Base-by-base conservation (phyloP, 805 yeast species). In the Saturnispora quitensis region DNA sequence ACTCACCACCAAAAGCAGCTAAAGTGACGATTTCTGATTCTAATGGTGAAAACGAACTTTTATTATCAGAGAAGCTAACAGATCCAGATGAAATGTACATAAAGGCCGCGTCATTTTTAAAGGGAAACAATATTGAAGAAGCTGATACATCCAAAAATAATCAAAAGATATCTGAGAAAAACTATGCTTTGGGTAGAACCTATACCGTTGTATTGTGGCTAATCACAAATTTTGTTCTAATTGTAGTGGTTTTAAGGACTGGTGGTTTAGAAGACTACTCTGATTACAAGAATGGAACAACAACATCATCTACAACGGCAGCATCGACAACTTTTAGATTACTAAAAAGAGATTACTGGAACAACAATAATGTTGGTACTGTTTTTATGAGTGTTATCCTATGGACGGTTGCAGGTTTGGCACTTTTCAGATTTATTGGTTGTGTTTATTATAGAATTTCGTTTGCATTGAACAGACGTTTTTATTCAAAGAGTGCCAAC, bases 351-450 rank as follows among this genome's bases (percentile, higher is more conserved):
- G 48, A 50, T 27, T 58, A 56, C 24, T 56, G 56, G 56, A 50
- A 51, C 44, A 57, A 59, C 27, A 47, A 46, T 38, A 31, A 55
- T 18, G 53, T 59, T n/a, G 57, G 66, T 2, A 57, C 55, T 50
- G 71, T 78, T 2, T 91, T 90, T 63, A 78, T 91, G 72, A 78
- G 89, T 12, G 86, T 90, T 38, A 82, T 91, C 44, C 73, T 91
- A 58, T 91, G 98, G 97, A 73, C 87, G 27, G 97, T 91, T 46
- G 96, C 96, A 1, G 84, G 79, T 5, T 74, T 88, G 68, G 96
- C 97, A 1, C 75, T 82, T 5, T 80, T 87, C 63, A 74, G 97
- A 56, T 81, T 89, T 55, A 49, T 81, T 31, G 96, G 97, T 2
- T 81, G 93, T 55, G 62, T 78, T 1, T 62, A 77, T 50, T 90